Conservation (phyloP, 805 yeast genomes). For the Millerozyma acaciae region DNA sequence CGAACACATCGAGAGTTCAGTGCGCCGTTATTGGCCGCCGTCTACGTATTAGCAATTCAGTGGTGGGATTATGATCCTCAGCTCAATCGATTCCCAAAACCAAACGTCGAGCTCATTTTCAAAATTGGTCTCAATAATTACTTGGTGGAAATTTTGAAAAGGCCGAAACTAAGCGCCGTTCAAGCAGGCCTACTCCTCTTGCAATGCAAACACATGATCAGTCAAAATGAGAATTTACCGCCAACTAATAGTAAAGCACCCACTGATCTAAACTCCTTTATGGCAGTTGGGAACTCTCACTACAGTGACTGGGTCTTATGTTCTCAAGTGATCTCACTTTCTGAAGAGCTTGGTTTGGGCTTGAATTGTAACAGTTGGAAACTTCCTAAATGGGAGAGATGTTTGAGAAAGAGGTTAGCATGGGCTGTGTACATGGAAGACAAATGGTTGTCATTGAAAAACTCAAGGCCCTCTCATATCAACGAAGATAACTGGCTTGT, state of each 20-base stretch:
- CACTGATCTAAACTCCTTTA: constrained; percentile 16
- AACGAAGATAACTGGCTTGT: constrained; percentile 79
- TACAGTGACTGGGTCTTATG: constrained; percentile 79
- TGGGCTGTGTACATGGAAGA: constrained; percentile 96
- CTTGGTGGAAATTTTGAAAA: constrained; percentile 71
- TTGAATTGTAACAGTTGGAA: constrained; percentile 90
- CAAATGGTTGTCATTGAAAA: constrained; percentile 82
- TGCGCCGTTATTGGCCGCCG: constrained; percentile 88
- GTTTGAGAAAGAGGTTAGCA: constrained; percentile 79
- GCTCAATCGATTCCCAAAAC: constrained; percentile 71
- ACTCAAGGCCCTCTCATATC: constrained; percentile 81
- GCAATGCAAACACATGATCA: constrained; percentile 52
- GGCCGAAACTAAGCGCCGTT: constrained; percentile 88
- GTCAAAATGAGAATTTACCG: constrained; percentile 10
- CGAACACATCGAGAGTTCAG: constrained; percentile 89
- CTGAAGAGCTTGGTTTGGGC: constrained; percentile 89
- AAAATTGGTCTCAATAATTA: constrained; percentile 58
- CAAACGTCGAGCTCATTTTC: constrained; percentile 54
- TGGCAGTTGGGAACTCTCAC: constrained; percentile 28
- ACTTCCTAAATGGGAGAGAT: constrained; percentile 92
- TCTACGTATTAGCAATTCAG: constrained; percentile 80
- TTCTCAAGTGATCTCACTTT: constrained; percentile 80
- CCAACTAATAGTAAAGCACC: constrained; percentile 6
- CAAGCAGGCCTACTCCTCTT: constrained; percentile 81
- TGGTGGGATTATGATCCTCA: constrained; percentile 93